phyloP scores from a whole-genome alignment of 805 yeast species.

The Myxozyma kluyveri region DNA sequence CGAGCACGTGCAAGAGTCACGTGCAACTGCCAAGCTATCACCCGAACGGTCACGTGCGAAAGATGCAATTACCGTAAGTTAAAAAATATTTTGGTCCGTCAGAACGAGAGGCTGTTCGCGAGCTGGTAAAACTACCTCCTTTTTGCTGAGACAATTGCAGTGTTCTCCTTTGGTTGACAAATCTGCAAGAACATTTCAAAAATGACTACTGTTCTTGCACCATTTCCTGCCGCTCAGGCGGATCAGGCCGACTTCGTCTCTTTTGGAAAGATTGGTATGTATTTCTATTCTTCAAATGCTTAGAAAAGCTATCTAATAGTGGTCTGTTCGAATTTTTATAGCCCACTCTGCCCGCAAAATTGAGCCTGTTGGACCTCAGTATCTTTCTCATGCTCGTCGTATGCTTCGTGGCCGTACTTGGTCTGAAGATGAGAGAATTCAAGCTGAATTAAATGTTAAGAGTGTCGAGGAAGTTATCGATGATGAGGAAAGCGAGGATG shows the following conservation, averaged over 20 bases:
- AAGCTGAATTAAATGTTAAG: slow-evolving; percentile 83
- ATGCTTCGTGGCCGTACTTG: slow-evolving; percentile 95
- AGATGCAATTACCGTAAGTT: too few species aligned
- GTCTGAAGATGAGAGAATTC: slow-evolving; percentile 93
- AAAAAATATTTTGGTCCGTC: too few species aligned
- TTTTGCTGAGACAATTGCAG: too few species aligned
- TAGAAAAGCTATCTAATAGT: background rate
- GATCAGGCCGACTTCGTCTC: slow-evolving; percentile 10
- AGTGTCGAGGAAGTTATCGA: slow-evolving; percentile 57
- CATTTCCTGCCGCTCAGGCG: slow-evolving; percentile 10
- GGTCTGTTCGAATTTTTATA: background rate
- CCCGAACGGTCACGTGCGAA: too few species aligned
- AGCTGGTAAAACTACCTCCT: too few species aligned
- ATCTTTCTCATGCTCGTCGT: slow-evolving; percentile 95
- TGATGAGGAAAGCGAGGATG: slow-evolving; percentile 59
- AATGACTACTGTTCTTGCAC: slow-evolving; percentile 14
- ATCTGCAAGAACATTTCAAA: too few species aligned
- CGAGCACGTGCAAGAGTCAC: too few species aligned
- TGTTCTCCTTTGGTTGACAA: too few species aligned
- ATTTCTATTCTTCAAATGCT: background rate
- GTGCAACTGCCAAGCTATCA: too few species aligned
- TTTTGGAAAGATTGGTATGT: slow-evolving; percentile 13
- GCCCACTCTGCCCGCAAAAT: slow-evolving; percentile 55
- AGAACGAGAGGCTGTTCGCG: too few species aligned
- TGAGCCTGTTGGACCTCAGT: slow-evolving; percentile 96